These are phyloP conservation scores for Favolaschia claudopus DNA, from an alignment of 768 basidiomycete genomes.

Conservation along the genomic window DNA sequence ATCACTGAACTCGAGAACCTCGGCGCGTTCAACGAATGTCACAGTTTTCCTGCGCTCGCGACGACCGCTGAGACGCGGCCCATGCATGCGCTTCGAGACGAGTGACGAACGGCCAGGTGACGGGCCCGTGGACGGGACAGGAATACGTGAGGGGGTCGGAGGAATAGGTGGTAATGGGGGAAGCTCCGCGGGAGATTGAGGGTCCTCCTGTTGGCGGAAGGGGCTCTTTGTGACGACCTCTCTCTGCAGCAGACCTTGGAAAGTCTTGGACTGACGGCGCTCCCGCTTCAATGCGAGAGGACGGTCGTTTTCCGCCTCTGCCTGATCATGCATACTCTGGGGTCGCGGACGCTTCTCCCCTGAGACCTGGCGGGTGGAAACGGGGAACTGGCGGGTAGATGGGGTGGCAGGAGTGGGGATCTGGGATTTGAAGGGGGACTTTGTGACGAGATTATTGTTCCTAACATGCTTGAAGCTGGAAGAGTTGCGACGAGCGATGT, in stretches of 20 bases:
- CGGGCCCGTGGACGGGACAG: conserved; percentile 34
- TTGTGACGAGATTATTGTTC: conserved; percentile 81
- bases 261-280: conserved; percentile 76
- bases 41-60: conserved; percentile 78
- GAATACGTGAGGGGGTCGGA: conserved; percentile 29
- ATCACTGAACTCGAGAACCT: conserved; percentile 86
- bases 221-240: conserved; percentile 87
- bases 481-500: conserved; percentile 74
- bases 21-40: conserved; percentile 79
- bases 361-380: conserved; percentile 61
- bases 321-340: conserved; percentile 72
- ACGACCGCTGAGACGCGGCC: conserved; percentile 67
- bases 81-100: conserved; percentile 76
- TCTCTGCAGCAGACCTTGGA: conserved; percentile 75
- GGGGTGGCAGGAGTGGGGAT: conserved; percentile 60
- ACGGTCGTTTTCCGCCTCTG: conserved; percentile 72
- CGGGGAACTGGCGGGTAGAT: conserved; percentile 35
- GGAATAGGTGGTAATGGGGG: conserved; percentile 37
- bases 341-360: conserved; percentile 84
- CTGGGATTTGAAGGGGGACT: conserved; percentile 84
- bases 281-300: conserved; percentile 75
- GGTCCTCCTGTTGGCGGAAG: conserved; percentile 57
- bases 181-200: conserved; percentile 34
- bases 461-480: conserved; percentile 83
- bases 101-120: conserved; percentile 73